These are phyloP conservation scores for Suillus subalutaceus DNA, from an alignment of 768 basidiomycete species.

Conservation along the genomic window DNA sequence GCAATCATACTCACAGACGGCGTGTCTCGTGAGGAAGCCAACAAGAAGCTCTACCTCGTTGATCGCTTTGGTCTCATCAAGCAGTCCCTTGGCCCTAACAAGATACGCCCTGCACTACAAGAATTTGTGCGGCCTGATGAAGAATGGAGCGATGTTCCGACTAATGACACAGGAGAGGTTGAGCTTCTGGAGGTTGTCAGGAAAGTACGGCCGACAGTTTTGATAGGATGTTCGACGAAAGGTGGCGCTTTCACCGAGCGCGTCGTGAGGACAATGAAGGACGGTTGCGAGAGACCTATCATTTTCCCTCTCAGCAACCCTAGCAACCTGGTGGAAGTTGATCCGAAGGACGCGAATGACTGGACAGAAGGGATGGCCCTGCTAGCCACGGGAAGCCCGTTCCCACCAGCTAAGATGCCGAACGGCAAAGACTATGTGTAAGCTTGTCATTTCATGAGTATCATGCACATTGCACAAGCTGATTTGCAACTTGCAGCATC, in stretches of 20 bases:
- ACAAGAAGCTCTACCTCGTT: slow-evolving; percentile 68
- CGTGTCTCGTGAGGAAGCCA: slow-evolving; percentile 59
- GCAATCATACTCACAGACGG: slow-evolving; percentile 65
- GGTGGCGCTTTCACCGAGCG: slow-evolving; percentile 79
- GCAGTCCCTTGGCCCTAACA: slow-evolving; percentile 44
- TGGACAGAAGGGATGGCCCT: slow-evolving; percentile 85
- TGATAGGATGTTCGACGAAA: slow-evolving; percentile 85
- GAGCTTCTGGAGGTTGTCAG: slow-evolving; percentile 70
- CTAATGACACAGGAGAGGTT: slow-evolving; percentile 45
- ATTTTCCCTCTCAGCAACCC: slow-evolving; percentile 88
- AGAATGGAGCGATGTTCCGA: slow-evolving; percentile 50
- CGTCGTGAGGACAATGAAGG: slow-evolving; percentile 68
- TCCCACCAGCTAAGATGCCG: slow-evolving; percentile 69
- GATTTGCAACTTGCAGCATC: slow-evolving; percentile 45
- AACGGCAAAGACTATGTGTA: slow-evolving; percentile 69
- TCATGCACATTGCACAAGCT: slow-evolving; percentile 7
- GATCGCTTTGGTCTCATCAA: slow-evolving; percentile 70
- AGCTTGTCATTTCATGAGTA: slow-evolving; percentile 25
- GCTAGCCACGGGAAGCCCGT: slow-evolving; percentile 85
- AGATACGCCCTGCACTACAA: slow-evolving; percentile 48
- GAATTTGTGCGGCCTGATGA: slow-evolving; percentile 61
- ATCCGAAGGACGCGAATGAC: slow-evolving; percentile 67
- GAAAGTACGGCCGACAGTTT: slow-evolving; percentile 73
- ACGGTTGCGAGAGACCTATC: slow-evolving; percentile 71
- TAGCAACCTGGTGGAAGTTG: slow-evolving; percentile 72